Evolutionary conservation across 2,329 filamentous ascomycete genomes (phyloP).

Genomic region (Talaromyces rugulosus): DNA sequence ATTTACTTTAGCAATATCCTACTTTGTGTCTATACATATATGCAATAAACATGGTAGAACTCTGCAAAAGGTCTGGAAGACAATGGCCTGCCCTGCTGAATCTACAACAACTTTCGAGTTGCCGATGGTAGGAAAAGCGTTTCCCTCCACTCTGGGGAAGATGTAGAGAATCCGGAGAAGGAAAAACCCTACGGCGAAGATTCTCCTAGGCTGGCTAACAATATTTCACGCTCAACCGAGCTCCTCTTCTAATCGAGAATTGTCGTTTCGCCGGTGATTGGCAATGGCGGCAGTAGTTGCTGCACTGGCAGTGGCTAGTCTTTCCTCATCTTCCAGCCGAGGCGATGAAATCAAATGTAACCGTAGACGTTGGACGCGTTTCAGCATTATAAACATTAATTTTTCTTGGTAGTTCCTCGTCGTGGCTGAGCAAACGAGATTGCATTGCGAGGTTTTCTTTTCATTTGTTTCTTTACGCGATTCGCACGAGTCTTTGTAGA

Average conservation of each 20-base stretch:
- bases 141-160: neutral
- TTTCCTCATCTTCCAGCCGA: neutral
- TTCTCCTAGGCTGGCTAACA: neutral
- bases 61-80: neutral
- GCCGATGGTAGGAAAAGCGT: neutral
- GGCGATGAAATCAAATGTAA: neutral
- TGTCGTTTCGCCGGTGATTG: neutral
- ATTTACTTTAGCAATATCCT: neutral
- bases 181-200: neutral
- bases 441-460: conserved; percentile 32
- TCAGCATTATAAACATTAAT: conserved; percentile 16
- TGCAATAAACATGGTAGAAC: neutral
- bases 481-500: conserved; percentile 23
- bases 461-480: conserved; percentile 37
- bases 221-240: neutral
- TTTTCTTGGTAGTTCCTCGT: conserved; percentile 29
- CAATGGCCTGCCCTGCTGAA: neutral
- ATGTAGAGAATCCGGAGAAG: neutral
- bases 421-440: conserved; percentile 36
- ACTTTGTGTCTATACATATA: neutral
- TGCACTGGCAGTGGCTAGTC: neutral
- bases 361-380: neutral
- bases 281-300: neutral
- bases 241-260: neutral
- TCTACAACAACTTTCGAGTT: neutral